Base-by-base conservation (phyloP, 2,329 filamentous ascomycete genomes). In the Thelonectria olida region DNA sequence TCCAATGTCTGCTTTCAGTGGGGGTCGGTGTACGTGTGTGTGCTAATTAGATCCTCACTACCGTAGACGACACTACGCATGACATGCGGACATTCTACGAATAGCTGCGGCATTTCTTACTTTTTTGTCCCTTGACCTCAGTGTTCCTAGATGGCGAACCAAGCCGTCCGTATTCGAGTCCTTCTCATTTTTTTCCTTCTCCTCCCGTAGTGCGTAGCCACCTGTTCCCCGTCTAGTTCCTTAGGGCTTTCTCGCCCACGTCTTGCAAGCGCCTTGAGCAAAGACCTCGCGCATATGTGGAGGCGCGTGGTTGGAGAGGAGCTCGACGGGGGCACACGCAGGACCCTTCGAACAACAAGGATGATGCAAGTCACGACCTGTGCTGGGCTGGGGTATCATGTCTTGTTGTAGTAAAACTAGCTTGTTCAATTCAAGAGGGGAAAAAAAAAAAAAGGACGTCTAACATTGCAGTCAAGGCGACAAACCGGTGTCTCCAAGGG, bases 401-500 rank as follows among this genome's bases (percentile, higher is more conserved):
- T 34, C 25, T 44, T 59, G n/a, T 25, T 1, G 22, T n/a, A 13
- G 22, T 50, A 31, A 34, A 50, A 45, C 38, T 38, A 47, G 47
- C 23, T 52, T 59, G 41, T 39, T 55, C 19, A 51, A 54, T 50
- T 60, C 38, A 44, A 49, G n/a, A 20, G 17, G 38, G 38, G n/a
- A 19, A 25, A n/a, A 25, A 20, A 20, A 13, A 49, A 17, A 31
- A 38, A 36, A 48, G 38, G 7, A 49, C 25, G 44, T 67, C 36
- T 57, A 70, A 25, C 63, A 58, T 52, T 42, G 48, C 51, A 42
- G 58, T 38, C 36, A 66, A 58, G 56, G 59, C 59, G 51, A 49
- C 57, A 34, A 58, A 58, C 31, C 57, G 54, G 58, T 67, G 47
- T 59, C 41, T 25, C 44, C 39, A 58, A 28, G 34, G 60, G 54